Evolutionary conservation across 495 filamentous ascomycete species (phyloP).

Genomic region (Glutinoglossum americanum): DNA sequence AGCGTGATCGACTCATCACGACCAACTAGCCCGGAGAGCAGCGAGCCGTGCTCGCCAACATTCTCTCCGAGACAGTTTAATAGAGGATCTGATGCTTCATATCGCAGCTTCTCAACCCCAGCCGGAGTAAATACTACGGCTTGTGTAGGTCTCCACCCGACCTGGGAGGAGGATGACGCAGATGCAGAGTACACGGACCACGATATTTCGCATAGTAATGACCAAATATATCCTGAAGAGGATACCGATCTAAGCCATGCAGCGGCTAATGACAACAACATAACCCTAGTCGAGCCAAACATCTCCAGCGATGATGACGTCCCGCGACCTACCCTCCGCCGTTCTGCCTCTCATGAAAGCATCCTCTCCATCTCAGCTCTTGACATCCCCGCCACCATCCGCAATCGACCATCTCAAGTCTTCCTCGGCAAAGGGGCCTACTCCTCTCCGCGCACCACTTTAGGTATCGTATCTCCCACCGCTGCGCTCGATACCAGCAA

Average conservation of each 20-base stretch:
- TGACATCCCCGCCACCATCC: slow-evolving; percentile 19
- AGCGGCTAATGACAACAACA: neutral
- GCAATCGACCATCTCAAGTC: neutral
- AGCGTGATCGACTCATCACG: slow-evolving; percentile 33
- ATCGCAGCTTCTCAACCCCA: slow-evolving; percentile 22
- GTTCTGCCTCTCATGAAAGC: slow-evolving; percentile 26
- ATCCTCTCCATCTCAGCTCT: slow-evolving; percentile 28
- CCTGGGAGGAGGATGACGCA: slow-evolving; percentile 10
- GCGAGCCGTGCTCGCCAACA: slow-evolving; percentile 33
- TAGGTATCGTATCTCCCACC: neutral
- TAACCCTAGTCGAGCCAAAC: neutral
- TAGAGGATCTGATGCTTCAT: slow-evolving; percentile 29
- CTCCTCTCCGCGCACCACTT: neutral
- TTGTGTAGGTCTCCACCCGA: slow-evolving; percentile 2
- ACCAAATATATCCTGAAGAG: neutral
- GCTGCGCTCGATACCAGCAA: neutral
- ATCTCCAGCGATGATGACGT: neutral
- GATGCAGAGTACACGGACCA: neutral
- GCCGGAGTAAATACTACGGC: slow-evolving; percentile 7
- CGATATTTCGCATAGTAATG: neutral
- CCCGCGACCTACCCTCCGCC: slow-evolving; percentile 11
- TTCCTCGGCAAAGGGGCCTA: neutral
- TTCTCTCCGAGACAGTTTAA: slow-evolving; percentile 30
- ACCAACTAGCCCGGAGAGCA: slow-evolving; percentile 48
- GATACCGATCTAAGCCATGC: neutral